Base-by-base conservation (phyloP, 108 stramenopile species). In the Stephanodiscus triporus region DNA sequence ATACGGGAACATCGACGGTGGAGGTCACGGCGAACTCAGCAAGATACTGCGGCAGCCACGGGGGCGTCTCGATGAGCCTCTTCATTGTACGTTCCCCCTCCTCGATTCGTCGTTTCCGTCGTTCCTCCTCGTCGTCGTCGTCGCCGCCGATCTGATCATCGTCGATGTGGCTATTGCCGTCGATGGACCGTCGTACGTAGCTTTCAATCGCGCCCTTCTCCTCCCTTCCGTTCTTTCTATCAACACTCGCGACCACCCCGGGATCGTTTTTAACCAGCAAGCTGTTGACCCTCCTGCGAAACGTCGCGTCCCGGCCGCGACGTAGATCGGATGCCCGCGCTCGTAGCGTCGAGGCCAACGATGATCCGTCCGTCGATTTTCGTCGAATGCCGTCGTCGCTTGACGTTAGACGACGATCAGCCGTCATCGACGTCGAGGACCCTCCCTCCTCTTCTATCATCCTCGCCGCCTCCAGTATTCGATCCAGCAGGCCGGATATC, bases 11-110 rank as follows among this genome's bases (percentile, higher is more conserved):
- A 9, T 72, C 82, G n/a, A 68, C 51, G 0, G 70, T 67, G 62
- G 75, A 63, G 16, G 78, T 59, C 2, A 80, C 64, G 9, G 87
- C 69, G 65, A 83, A 93, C 7, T 84, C 79, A 37, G 89, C 63
- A 23, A 90, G 64, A 0, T 86, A 66, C 8, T 77, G 65, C 23
- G 89, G 92, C 3, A 93, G 51, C 92, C 92, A 93, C 36, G 77
- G 11, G 7, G 92, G 89, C 24, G 88, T 75, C 48, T 86, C 70
- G n/a, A 81, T 54, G 1, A 88, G 60, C 26, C 75, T 51, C 38
- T 84, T 77, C 70, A 84, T 81, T 48, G 66, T 40, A 30, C 42
- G 40, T 53, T 71, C 48, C 9, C 55, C 26, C 26, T 53, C 76
- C 53, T 57, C n/a, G 40, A 11, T 10, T 64, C 45, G 20, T 72